Base-by-base conservation (phyloP, 495 filamentous ascomycete species). In the Daldinia caldariorum region DNA sequence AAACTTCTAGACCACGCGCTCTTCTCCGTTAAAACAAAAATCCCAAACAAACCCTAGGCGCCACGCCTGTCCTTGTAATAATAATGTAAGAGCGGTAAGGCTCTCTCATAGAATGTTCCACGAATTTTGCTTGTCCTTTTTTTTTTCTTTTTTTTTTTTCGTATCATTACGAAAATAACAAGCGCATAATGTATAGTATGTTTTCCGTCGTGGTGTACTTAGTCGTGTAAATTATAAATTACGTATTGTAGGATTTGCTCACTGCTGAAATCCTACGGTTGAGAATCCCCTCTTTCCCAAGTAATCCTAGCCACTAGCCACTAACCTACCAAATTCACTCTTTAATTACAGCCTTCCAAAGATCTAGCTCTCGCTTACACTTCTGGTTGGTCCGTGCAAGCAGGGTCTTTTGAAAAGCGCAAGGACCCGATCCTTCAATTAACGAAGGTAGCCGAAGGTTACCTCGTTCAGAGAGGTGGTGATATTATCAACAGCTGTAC, bases 31-130 rank as follows among this genome's bases (percentile, higher is more conserved):
- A 32, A 10, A 62, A 26, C 26, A 26, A 58, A 41, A 61, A 61
- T 58, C 65, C 68, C 70, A 72, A 68, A 72, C 70, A 61, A 45
- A 20, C 61, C 64, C 29, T 56, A 58, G 65, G 65, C 70, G 65
- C 61, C 61, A 60, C 56, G 50, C 47, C 49, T 71, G 31, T 71
- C 64, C 61, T 64, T 62, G 56, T 37, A 68, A 68, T 68, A 22
- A 26, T 26, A 2, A 2, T 53, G 35, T 31, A 41, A 61, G 31
- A 54, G 26, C 63, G 55, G 49, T 18, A 61, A 57, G 29, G 49
- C 8, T 26, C 34, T 45, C 18, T 35, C 53, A 61, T 61, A 72
- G 65, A 72, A 72, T 72, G 49, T 72, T 72, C 70, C 31, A 66
- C 49, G 43, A 72, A 38, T 65, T 64, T 51, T 49, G 70, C 54